Base-by-base conservation (phyloP, 2,329 filamentous ascomycete species). In the Colletotrichum filicis region DNA sequence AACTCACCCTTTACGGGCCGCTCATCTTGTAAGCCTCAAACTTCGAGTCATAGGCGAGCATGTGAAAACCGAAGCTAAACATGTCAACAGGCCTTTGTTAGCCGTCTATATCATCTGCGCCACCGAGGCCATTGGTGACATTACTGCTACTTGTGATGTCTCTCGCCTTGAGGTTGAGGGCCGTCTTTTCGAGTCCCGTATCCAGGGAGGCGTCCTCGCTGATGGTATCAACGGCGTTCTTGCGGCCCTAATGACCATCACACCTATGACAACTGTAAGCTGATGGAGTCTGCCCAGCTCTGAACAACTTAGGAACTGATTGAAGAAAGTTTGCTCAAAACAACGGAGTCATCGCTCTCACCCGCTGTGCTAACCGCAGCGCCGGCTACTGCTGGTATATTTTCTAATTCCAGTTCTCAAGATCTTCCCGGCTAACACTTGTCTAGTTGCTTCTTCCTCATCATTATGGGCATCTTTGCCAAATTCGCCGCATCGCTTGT, bases 401-500 rank as follows among this genome's bases (percentile, higher is more conserved):
- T 37, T 24, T 22, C 26, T 6, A 16, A 9, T 30, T 12, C 30
- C 28, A 4, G 6, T 12, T 60, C 26, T 30, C 9, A 14, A 24
- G 7, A 14, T 11, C 24, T 5, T 24, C 2, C n/a, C 12, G 26
- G 19, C 65, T 67, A n/a, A 52, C 30, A 5, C 5, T 9, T 2
- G 5, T 24, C 11, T 35, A 71, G 68, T 79, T 95, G 89, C 80
- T 87, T 93, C 78, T 95, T 95, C 85, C 88, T 97, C 12, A 83
- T 97, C 74, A 81, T 97, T 76, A 95, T 95, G 90, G 94, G 94
- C 19, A 85, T 97, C 74, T 95, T 96, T 77, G 90, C 93, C 76
- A 97, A 97, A 82, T 95, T 96, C 76, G 94, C 93, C 0, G 94
- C 94, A 1, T 89, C 93, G 0, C 89, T 97, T 4, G 93, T 94